Conservation (phyloP, 2,329 filamentous ascomycete species). For the Penicillium sp. region DNA sequence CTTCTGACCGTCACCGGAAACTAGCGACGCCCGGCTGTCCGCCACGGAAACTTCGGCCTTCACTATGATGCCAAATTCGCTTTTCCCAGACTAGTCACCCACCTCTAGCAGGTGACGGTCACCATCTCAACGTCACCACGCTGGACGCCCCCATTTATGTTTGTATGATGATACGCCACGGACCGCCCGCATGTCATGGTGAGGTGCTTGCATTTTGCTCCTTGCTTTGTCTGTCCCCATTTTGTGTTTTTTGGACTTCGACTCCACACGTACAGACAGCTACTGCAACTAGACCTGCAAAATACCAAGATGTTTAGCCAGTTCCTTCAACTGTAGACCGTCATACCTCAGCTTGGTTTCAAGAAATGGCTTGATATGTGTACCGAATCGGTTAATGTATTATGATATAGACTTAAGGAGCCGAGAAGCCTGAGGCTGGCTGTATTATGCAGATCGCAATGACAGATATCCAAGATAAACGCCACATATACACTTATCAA, state of each 20-base stretch:
- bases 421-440: background rate
- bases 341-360: no score
- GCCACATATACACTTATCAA: background rate
- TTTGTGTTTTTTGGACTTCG: background rate
- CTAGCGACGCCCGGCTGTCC: background rate
- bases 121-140: background rate
- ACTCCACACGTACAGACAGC: background rate
- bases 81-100: background rate
- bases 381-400: background rate
- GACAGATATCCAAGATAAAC: background rate
- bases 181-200: constrained; percentile 2
- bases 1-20: constrained; percentile 3
- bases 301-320: background rate
- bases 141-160: constrained; percentile 17
- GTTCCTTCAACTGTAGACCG: background rate
- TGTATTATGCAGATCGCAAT: background rate
- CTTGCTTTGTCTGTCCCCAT: constrained; percentile 2
- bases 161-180: constrained; percentile 24
- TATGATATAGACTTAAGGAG: background rate
- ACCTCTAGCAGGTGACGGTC: background rate
- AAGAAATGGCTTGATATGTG: no score
- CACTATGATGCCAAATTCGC: constrained; percentile 1
- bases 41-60: background rate
- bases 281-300: background rate
- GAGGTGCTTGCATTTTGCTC: constrained; percentile 4